A percentile compares a stretch with the other conserved stretches of the same genome.
Evolutionary conservation across 179 eudicot genomes (phyloP).

Genomic region (Silene noctiflora): DNA sequence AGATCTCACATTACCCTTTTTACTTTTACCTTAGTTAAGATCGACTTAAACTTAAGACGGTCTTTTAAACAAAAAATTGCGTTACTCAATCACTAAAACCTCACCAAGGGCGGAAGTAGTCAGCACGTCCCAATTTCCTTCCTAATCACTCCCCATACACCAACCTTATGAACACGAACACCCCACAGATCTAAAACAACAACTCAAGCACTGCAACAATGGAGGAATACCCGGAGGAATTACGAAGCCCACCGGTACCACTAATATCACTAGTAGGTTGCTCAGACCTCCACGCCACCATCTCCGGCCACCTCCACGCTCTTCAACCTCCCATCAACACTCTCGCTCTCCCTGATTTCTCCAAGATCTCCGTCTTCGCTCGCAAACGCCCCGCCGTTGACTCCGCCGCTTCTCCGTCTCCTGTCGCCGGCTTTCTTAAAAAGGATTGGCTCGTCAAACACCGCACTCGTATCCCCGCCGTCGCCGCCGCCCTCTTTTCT

Average conservation of each 20-base stretch:
- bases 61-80: too few relatives aligned
- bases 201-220: slow-evolving; percentile 24
- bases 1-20: too few relatives aligned
- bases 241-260: slow-evolving; percentile 86
- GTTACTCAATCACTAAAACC: too few relatives aligned
- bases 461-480: slow-evolving; percentile 81
- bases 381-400: slow-evolving; percentile 15
- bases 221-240: slow-evolving; percentile 92
- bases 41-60: too few relatives aligned
- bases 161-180: background rate
- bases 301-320: slow-evolving; percentile 70
- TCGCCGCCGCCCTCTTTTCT: slow-evolving; percentile 61
- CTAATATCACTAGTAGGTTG: slow-evolving; percentile 60
- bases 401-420: background rate
- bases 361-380: slow-evolving; percentile 56
- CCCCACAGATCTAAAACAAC: background rate
- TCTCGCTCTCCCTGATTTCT: slow-evolving; percentile 83
- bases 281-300: slow-evolving; percentile 62
- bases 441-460: slow-evolving; percentile 82
- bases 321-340: slow-evolving; percentile 82
- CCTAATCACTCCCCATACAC: background rate
- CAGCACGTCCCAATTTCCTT: background rate
- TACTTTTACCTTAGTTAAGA: too few relatives aligned
- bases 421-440: slow-evolving; percentile 43
- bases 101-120: background rate